Percentiles rank a stretch among this genome's conserved stretches.
Evolutionary conservation across 371 early-diverging fungal genomes (phyloP).

Genomic region (Mortierella polycephala): DNA sequence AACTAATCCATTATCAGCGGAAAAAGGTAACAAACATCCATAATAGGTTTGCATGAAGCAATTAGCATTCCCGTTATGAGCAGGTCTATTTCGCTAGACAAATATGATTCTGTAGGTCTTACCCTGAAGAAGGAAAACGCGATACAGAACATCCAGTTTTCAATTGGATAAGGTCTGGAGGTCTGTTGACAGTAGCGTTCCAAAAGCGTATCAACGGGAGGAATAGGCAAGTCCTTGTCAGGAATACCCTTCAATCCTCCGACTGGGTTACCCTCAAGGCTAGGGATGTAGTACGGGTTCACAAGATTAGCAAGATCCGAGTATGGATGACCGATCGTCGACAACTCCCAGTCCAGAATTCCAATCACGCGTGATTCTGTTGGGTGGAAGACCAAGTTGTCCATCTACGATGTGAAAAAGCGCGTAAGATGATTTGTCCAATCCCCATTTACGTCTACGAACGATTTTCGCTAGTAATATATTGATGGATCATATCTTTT

Average conservation of each 20-base stretch:
- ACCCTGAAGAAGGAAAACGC: slow-evolving; percentile 77
- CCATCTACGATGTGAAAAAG: slow-evolving; percentile 57
- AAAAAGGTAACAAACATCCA: not conserved
- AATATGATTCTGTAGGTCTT: slow-evolving; percentile 19
- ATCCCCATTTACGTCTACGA: not conserved
- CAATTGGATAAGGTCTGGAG: slow-evolving; percentile 73
- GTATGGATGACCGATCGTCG: slow-evolving; percentile 94
- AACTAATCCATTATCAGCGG: slow-evolving; percentile 52
- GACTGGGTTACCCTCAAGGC: slow-evolving; percentile 25
- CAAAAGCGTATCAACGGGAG: slow-evolving; percentile 71
- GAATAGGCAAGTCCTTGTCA: slow-evolving; percentile 66
- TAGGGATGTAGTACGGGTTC: slow-evolving; percentile 74
- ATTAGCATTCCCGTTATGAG: no score
- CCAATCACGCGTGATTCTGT: slow-evolving; percentile 85
- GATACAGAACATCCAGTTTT: slow-evolving; percentile 70
- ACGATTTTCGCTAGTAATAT: not conserved
- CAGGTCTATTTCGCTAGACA: not conserved
- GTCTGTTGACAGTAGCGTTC: slow-evolving; percentile 69
- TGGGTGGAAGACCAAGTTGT: slow-evolving; percentile 87
- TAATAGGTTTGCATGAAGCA: no score
- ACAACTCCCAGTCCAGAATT: slow-evolving; percentile 96
- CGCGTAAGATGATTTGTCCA: not conserved
- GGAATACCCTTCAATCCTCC: slow-evolving; percentile 57
- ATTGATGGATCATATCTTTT: not conserved
- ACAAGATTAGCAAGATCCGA: slow-evolving; percentile 91